A percentile compares a stretch with the other conserved stretches of the same genome.
These are phyloP conservation scores for Ramaria rubella DNA, from an alignment of 768 basidiomycete genomes.

Conservation along the genomic window DNA sequence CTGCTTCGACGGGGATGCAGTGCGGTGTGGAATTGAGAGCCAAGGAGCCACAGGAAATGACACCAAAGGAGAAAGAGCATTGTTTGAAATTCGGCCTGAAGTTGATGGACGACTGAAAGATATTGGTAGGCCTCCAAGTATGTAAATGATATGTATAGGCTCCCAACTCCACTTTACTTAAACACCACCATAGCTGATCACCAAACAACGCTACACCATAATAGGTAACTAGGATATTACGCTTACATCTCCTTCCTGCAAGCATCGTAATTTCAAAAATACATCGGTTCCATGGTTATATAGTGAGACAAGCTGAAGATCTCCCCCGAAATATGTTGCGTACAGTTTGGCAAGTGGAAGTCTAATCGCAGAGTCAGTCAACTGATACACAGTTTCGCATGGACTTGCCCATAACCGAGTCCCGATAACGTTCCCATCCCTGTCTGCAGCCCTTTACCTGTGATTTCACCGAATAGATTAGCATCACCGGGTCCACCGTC, in stretches of 20 bases:
- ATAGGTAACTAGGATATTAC: slow-evolving; percentile 26
- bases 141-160: neutral
- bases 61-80: slow-evolving; percentile 31
- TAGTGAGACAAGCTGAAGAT: slow-evolving; percentile 70
- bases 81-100: slow-evolving; percentile 52
- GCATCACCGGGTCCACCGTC: slow-evolving; percentile 35
- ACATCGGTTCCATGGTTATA: slow-evolving; percentile 49
- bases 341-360: slow-evolving; percentile 18
- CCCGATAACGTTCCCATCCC: slow-evolving; percentile 89
- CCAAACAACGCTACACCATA: neutral
- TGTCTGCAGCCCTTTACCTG: slow-evolving; percentile 67
- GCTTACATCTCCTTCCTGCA: slow-evolving; percentile 48
- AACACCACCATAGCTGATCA: no score
- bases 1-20: slow-evolving; percentile 54
- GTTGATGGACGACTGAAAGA: slow-evolving; percentile 66
- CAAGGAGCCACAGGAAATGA: neutral
- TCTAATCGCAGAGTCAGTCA: slow-evolving; percentile 9
- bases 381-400: neutral
- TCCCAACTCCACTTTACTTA: no score
- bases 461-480: slow-evolving; percentile 71
- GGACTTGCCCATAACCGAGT: slow-evolving; percentile 62
- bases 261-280: slow-evolving; percentile 46
- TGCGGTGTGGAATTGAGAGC: slow-evolving; percentile 31
- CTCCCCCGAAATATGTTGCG: slow-evolving; percentile 76
- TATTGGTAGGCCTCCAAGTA: slow-evolving; percentile 28